Percentiles rank a stretch among this genome's conserved stretches.
Conservation (phyloP, 495 filamentous ascomycete genomes). For the Annulohypoxylon bovei region DNA sequence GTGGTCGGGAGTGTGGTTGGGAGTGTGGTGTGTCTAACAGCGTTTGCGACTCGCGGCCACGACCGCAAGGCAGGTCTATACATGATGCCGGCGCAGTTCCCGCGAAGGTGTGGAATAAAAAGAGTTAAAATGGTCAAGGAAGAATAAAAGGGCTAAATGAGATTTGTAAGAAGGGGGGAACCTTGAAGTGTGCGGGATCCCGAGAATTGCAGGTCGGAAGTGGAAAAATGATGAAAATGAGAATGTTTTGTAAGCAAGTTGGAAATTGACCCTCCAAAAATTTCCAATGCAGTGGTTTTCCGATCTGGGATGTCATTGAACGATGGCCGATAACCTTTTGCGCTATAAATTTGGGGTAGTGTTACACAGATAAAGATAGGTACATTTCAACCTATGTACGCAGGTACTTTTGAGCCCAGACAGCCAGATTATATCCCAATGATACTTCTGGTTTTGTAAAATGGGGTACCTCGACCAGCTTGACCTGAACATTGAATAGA, state of each 20-base stretch:
- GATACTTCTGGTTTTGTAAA: not conserved
- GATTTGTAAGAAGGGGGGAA: not conserved
- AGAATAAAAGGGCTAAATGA: not conserved
- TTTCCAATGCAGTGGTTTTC: not conserved
- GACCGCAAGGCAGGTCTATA: constrained; percentile 69
- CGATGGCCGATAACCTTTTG: constrained; percentile 18
- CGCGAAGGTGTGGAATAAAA: constrained; percentile 14
- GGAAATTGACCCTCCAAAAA: constrained; percentile 19
- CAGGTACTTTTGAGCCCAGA: not conserved
- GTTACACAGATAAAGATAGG: not conserved
- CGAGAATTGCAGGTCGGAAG: constrained; percentile 1
- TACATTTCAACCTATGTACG: not conserved
- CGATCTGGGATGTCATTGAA: constrained; percentile 7
- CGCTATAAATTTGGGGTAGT: not conserved
- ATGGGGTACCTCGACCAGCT: not conserved
- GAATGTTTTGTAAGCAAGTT: constrained; percentile 34
- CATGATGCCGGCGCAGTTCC: constrained; percentile 56
- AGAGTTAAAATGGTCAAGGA: constrained; percentile 1
- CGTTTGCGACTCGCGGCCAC: constrained; percentile 60
- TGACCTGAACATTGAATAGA: too few species aligned
- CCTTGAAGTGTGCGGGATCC: not conserved
- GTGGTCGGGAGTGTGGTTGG: constrained; percentile 36
- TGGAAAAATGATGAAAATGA: constrained; percentile 4
- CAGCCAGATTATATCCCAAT: not conserved
- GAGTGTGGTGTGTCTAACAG: constrained; percentile 48